Conservation (phyloP, 768 basidiomycete species). For the Podaxis sp. region DNA sequence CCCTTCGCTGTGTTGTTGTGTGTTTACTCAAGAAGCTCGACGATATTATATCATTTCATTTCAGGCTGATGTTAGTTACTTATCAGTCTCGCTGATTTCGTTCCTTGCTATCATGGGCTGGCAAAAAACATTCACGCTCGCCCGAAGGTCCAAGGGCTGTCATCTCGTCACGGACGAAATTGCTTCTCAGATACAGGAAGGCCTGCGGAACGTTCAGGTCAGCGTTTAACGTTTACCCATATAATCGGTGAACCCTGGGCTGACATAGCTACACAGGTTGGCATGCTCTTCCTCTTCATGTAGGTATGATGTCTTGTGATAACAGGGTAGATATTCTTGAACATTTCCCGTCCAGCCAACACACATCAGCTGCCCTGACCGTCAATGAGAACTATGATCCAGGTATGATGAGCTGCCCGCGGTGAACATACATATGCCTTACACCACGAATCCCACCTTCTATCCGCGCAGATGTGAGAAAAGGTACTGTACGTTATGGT, state of each 20-base stretch:
- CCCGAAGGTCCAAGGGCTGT: constrained; percentile 58
- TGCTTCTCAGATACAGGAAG: constrained; percentile 59
- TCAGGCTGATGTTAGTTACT: neutral
- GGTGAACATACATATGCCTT: neutral
- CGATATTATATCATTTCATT: neutral
- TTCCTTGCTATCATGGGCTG: constrained; percentile 64
- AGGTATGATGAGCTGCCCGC: constrained; percentile 40
- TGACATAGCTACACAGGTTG: constrained; percentile 48
- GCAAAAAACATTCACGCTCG: constrained; percentile 81
- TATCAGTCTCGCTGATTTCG: neutral
- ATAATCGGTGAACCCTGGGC: neutral
- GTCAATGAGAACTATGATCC: constrained; percentile 90
- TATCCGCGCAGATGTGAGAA: constrained; percentile 29
- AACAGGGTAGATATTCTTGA: neutral
- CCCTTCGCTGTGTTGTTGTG: neutral
- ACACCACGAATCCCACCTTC: constrained; percentile 29
- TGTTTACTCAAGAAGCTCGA: neutral
- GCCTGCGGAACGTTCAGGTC: constrained; percentile 67
- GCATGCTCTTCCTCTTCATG: constrained; percentile 91
- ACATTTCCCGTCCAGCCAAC: constrained; percentile 32
- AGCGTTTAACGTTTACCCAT: neutral
- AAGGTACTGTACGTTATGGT: constrained; percentile 20
- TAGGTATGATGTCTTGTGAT: constrained; percentile 30
- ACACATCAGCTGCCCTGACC: constrained; percentile 77
- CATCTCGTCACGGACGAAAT: constrained; percentile 85